These are phyloP conservation scores for Solanum ossicruentum DNA, from an alignment of 257 asterid species.

Conservation along the genomic window DNA sequence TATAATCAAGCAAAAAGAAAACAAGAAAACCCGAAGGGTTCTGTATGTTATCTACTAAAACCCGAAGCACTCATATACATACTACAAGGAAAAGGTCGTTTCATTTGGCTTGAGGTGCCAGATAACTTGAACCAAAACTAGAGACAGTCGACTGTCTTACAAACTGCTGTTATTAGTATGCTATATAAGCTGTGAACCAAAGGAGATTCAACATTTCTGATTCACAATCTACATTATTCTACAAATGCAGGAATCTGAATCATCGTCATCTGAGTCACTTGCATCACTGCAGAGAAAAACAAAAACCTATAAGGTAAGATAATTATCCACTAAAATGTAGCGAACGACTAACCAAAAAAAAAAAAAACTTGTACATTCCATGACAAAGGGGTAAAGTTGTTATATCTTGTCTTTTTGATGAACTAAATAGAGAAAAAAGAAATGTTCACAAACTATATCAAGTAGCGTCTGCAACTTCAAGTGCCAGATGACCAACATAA, in stretches of 20 bases:
- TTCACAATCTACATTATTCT: slow-evolving; percentile 47
- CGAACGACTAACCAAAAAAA: background rate
- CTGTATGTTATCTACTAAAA: background rate
- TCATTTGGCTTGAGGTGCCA: background rate
- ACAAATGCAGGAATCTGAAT: slow-evolving; percentile 67
- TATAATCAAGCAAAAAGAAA: background rate
- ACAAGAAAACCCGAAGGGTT: background rate
- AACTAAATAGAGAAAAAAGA: background rate
- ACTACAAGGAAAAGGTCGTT: background rate
- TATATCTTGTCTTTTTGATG: background rate
- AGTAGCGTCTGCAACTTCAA: background rate
- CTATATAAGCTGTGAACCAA: background rate
- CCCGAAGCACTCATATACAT: background rate
- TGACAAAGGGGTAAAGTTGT: background rate
- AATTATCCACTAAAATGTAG: background rate
- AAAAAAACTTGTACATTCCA: background rate
- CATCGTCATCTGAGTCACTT: slow-evolving; percentile 72
- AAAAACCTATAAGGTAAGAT: background rate
- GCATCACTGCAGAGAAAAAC: slow-evolving; percentile 37
- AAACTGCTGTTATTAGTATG: background rate
- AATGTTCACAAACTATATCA: background rate
- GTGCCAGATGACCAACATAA: background rate
- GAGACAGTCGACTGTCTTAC: background rate
- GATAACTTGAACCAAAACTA: background rate
- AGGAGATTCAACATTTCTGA: background rate